phyloP scores from a whole-genome alignment of 176 grass and related monocot genomes.

The Eragrostis curvula region DNA sequence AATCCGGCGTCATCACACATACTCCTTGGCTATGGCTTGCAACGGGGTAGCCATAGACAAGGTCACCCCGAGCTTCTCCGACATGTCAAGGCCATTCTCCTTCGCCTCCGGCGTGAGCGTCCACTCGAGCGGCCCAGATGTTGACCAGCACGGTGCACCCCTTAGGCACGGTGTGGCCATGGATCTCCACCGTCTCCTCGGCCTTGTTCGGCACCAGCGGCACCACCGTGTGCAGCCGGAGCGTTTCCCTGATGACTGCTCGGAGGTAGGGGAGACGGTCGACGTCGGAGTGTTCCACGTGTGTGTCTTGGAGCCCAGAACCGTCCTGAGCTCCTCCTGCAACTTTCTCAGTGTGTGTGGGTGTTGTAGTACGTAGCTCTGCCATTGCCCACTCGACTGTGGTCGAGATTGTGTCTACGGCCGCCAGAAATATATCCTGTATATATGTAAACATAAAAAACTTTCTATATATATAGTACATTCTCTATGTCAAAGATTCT shows the following conservation, averaged over 20 bases:
- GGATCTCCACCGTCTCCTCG: neutral
- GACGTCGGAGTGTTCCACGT: neutral
- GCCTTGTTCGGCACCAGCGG: neutral
- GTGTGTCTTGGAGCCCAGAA: neutral
- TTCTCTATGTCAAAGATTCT: no score
- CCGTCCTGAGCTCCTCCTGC: neutral
- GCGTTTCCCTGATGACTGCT: neutral
- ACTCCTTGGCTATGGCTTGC: neutral
- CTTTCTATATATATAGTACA: no score
- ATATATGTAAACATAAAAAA: no score
- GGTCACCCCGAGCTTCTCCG: constrained; percentile 27
- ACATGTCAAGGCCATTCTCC: constrained; percentile 26
- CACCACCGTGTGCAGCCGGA: neutral
- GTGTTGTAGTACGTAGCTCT: neutral
- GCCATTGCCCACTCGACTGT: neutral
- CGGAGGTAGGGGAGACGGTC: neutral
- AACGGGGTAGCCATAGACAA: constrained; percentile 35
- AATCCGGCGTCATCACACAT: neutral
- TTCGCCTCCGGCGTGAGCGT: neutral
- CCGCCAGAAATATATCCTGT: neutral
- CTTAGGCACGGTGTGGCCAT: neutral
- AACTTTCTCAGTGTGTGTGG: neutral
- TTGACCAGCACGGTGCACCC: neutral
- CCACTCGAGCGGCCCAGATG: constrained; percentile 38
- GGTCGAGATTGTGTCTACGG: neutral